Evolutionary conservation across 1,284 basidiomycete species (phyloP), one percentile per base, ranked within the genome.

Genomic region (Uromyces viciae-fabae): DNA sequence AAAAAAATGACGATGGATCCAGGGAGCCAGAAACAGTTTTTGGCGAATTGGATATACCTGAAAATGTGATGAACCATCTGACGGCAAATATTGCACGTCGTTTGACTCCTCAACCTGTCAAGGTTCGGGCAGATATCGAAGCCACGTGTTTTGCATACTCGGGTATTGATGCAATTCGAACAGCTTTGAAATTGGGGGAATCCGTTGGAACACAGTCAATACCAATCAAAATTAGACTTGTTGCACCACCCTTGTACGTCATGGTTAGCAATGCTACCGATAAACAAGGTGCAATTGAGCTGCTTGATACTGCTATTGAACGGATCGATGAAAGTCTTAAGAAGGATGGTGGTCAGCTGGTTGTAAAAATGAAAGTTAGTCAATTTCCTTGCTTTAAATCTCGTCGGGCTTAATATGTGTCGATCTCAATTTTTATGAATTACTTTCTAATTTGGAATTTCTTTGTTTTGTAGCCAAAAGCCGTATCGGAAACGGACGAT

Each of bases 111-210:
- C 97, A 99, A 87, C 95, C 97, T 15, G 96, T 99, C 89, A 99
- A 98, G 88, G 91, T 99, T 77, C 94, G 96, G 85, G 94, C 97
- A 28, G 97, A 99, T 87, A 92, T 99, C 83, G 95, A 99, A 87
- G 89, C 99, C 76, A 98, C 95, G 56, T 99, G 96, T 87, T 99
- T 98, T 87, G 93, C 92, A 5, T 95, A 95, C 81, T 91, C 93
- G 46, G 97, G 97, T n/a, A 99, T 99, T 85, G 94, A 98, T 85
- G 95, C 96, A 2, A 98, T 99, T 87, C 95, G 95, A 88, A 91
- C 91, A 78, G 96, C 97, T 0, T 89, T 99, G 62, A 89, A 90
- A 74, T 93, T 93, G 2, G 96, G 95, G 28, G 97, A 99, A 87
- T 87, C 88, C 3, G 90, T 94, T 82, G 93, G 93, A 85, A 96